Conservation (phyloP, 441 rosid genomes). For the Euphorbia celastroides region DNA sequence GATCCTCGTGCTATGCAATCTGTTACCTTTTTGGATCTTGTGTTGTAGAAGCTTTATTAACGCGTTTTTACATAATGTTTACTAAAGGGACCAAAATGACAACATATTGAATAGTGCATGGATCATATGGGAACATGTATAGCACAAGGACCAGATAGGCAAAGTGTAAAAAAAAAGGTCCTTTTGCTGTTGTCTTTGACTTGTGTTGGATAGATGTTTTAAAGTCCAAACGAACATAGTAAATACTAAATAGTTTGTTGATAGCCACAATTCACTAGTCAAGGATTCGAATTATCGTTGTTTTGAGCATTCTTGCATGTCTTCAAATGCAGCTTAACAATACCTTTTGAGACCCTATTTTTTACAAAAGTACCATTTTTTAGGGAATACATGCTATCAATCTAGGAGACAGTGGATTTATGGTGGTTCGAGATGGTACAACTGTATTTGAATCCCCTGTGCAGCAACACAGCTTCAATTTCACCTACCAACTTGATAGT, state of each 20-base stretch:
- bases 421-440: constrained; percentile 82
- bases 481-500: constrained; percentile 70
- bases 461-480: constrained; percentile 85
- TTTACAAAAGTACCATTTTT: background rate
- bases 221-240: background rate
- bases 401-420: constrained; percentile 87
- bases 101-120: too few species aligned
- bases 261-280: too few species aligned
- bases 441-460: constrained; percentile 77
- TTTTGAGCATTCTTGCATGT: background rate
- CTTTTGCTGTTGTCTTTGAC: background rate
- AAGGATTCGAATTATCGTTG: background rate
- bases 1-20: too few species aligned
- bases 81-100: too few species aligned
- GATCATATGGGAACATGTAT: too few species aligned
- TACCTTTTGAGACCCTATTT: background rate
- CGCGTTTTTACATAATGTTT: too few species aligned
- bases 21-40: too few species aligned
- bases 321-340: background rate
- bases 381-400: constrained; percentile 58
- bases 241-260: background rate
- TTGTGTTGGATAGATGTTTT: background rate
- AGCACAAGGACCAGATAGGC: too few species aligned
- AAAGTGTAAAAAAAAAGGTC: too few species aligned
- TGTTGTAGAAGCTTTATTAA: too few species aligned